phyloP scores from a whole-genome alignment of 805 yeast genomes.

The Lachancea quebecensis region DNA sequence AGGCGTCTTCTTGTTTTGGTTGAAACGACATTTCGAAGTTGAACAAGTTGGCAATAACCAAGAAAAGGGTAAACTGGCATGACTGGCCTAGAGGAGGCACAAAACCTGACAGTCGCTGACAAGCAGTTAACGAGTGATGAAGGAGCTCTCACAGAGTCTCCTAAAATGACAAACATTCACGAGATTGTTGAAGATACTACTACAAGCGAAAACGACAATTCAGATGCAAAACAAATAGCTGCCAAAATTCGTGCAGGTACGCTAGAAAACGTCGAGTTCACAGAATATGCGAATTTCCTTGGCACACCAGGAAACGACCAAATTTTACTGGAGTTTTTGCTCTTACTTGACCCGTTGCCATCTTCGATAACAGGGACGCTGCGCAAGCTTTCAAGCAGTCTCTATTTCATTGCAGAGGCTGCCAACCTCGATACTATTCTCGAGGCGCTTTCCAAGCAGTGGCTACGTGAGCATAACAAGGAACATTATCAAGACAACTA shows the following conservation, averaged over 20 bases:
- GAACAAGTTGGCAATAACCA: background rate
- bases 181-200: slow-evolving; percentile 7
- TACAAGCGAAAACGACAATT: background rate
- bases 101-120: background rate
- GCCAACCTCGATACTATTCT: slow-evolving; percentile 72
- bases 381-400: slow-evolving; percentile 50
- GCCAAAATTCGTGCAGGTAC: slow-evolving; percentile 27
- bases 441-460: slow-evolving; percentile 58
- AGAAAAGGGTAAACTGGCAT: background rate
- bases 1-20: too few species aligned
- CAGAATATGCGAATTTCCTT: slow-evolving; percentile 37
- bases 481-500: slow-evolving; percentile 41
- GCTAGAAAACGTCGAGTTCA: slow-evolving; percentile 32
- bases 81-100: background rate
- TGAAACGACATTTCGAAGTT: too few species aligned
- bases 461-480: slow-evolving; percentile 41
- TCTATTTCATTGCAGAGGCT: slow-evolving; percentile 78
- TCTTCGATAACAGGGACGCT: slow-evolving; percentile 51
- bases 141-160: slow-evolving; percentile 14
- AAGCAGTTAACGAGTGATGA: background rate
- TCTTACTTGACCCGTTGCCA: slow-evolving; percentile 38
- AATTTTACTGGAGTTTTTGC: slow-evolving; percentile 34
- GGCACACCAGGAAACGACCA: slow-evolving; percentile 29
- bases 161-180: slow-evolving; percentile 18
- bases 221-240: slow-evolving; percentile 6